A percentile compares a stretch with the other conserved stretches of the same genome.
Conservation (phyloP, 1,284 basidiomycete genomes). For the Moesziomyces parantarcticus region DNA sequence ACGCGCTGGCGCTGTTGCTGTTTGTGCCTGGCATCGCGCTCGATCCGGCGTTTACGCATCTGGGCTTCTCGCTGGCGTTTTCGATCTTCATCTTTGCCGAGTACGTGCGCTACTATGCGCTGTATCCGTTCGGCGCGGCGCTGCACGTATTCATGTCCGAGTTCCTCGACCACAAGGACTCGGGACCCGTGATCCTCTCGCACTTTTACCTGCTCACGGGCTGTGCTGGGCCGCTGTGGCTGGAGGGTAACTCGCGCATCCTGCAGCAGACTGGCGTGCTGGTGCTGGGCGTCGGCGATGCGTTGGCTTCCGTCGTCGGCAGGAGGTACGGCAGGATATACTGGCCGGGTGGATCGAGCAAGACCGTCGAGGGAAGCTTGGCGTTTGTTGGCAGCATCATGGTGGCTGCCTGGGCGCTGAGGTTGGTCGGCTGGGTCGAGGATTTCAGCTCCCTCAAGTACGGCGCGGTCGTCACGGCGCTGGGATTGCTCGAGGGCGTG, state of each 20-base stretch:
- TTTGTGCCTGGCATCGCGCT: constrained; percentile 91
- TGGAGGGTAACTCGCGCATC: constrained; percentile 74
- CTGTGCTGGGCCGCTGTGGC: constrained; percentile 91
- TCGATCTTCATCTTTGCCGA: constrained; percentile 66
- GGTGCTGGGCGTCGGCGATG: constrained; percentile 91
- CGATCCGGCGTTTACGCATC: constrained; percentile 94
- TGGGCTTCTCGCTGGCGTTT: constrained; percentile 81
- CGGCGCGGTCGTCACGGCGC: constrained; percentile 25
- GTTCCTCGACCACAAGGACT: constrained; percentile 94
- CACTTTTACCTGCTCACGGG: constrained; percentile 97
- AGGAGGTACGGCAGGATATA: constrained; percentile 80
- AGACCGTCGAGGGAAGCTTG: constrained; percentile 89
- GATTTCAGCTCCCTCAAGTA: constrained; percentile 46
- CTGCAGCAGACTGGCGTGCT: constrained; percentile 86
- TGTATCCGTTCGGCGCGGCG: constrained; percentile 92
- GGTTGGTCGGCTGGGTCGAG: constrained; percentile 73
- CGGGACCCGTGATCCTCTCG: constrained; percentile 93
- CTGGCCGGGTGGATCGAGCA: constrained; percentile 83
- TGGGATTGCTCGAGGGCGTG: constrained; percentile 63
- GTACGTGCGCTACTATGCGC: constrained; percentile 84
- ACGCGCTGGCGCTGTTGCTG: constrained; percentile 93
- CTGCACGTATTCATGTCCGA: constrained; percentile 94
- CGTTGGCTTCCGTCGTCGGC: constrained; percentile 90
- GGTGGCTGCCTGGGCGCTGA: constrained; percentile 76
- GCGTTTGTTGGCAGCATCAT: constrained; percentile 84